phyloP scores from a whole-genome alignment of 495 filamentous ascomycete genomes.

The Lentithecium fluviatile region DNA sequence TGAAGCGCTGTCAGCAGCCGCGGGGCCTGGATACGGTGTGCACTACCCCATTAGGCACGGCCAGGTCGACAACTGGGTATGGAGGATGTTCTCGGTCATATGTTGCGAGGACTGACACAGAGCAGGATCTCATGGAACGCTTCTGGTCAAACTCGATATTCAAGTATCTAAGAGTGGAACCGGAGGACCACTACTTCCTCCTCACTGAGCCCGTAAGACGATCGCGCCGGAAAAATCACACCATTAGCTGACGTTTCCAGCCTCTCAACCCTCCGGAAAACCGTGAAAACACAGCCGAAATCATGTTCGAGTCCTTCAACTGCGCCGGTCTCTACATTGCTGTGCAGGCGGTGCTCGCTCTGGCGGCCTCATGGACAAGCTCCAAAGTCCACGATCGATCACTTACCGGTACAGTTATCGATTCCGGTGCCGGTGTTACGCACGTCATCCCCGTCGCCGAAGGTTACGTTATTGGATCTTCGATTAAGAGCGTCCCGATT shows the following conservation, averaged over 20 bases:
- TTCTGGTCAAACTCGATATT: constrained; percentile 99
- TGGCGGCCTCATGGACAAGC: constrained; percentile 97
- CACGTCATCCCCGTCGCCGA: constrained; percentile 98
- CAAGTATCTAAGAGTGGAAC: constrained; percentile 96
- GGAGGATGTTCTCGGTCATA: background rate
- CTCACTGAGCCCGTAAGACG: constrained; percentile 86
- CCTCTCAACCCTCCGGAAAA: constrained; percentile 98
- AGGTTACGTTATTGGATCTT: constrained; percentile 97
- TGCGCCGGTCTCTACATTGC: constrained; percentile 98
- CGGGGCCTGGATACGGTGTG: constrained; percentile 87
- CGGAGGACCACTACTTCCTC: constrained; percentile 97
- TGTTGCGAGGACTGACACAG: constrained; percentile 29
- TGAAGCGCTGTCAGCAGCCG: constrained; percentile 80
- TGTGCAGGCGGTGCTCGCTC: constrained; percentile 92
- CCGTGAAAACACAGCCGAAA: constrained; percentile 97
- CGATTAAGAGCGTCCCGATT: constrained; percentile 97
- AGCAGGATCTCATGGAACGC: constrained; percentile 92
- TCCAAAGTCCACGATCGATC: constrained; percentile 96
- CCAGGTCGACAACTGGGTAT: constrained; percentile 96
- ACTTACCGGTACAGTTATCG: constrained; percentile 96
- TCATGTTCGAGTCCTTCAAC: constrained; percentile 99
- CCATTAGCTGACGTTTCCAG: constrained; percentile 47
- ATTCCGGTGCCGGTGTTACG: constrained; percentile 96
- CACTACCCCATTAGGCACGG: constrained; percentile 98
- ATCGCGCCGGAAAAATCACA: constrained; percentile 6